These are phyloP conservation scores for Naganishia onofrii DNA, from an alignment of 768 basidiomycete species.

Conservation along the genomic window DNA sequence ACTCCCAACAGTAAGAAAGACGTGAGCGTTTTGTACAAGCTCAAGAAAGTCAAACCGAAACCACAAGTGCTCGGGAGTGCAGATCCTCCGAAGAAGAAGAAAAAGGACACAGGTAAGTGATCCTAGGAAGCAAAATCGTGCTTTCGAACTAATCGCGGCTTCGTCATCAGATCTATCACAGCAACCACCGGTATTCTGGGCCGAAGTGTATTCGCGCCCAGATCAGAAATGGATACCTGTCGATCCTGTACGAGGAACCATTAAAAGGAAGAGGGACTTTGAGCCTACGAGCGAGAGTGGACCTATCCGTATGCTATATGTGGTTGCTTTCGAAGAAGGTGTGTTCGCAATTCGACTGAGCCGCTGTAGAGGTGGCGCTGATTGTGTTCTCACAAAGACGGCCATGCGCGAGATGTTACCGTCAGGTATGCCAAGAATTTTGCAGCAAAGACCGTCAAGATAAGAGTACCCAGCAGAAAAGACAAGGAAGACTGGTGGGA, in stretches of 20 bases:
- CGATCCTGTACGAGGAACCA: slow-evolving; percentile 76
- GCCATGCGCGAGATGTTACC: slow-evolving; percentile 86
- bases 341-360: slow-evolving; percentile 25
- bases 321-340: slow-evolving; percentile 84
- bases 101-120: slow-evolving; percentile 39
- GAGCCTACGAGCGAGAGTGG: slow-evolving; percentile 63
- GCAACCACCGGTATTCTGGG: slow-evolving; percentile 88
- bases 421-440: slow-evolving; percentile 80
- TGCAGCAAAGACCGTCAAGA: slow-evolving; percentile 62
- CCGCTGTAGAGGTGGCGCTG: not conserved
- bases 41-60: slow-evolving; percentile 62
- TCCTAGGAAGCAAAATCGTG: not conserved
- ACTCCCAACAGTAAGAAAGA: slow-evolving; percentile 20
- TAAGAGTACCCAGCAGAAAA: slow-evolving; percentile 54
- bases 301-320: slow-evolving; percentile 88
- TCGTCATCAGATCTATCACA: slow-evolving; percentile 40
- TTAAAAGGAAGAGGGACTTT: slow-evolving; percentile 76
- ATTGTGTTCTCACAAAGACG: slow-evolving; percentile 57
- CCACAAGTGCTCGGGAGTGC: slow-evolving; percentile 52
- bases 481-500: slow-evolving; percentile 84
- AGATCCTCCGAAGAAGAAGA: slow-evolving; percentile 38
- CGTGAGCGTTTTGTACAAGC: slow-evolving; percentile 19
- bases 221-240: slow-evolving; percentile 89
- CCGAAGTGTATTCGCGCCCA: slow-evolving; percentile 89
- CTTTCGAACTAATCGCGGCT: not conserved